phyloP scores from a whole-genome alignment of 2,329 filamentous ascomycete genomes.

The Cytospora leucostoma region DNA sequence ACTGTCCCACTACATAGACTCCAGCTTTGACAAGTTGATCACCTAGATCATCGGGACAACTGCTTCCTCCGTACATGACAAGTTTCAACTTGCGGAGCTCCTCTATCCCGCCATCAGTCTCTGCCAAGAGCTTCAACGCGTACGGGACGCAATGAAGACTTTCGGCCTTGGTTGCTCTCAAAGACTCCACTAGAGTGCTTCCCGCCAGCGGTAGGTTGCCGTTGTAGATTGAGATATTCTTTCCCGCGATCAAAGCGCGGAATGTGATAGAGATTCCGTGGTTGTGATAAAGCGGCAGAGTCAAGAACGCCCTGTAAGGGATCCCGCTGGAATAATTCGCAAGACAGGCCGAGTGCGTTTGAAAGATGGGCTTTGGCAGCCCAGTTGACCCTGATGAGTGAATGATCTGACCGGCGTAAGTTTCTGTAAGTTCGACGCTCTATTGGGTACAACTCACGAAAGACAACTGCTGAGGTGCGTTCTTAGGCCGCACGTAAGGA shows the following conservation, averaged over 20 bases:
- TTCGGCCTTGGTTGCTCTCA: slow-evolving; percentile 45
- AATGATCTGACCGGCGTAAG: slow-evolving; percentile 31
- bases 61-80: slow-evolving; percentile 54
- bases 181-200: slow-evolving; percentile 43
- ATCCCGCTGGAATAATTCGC: slow-evolving; percentile 47
- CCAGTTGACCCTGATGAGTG: slow-evolving; percentile 53
- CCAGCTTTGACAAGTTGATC: slow-evolving; percentile 49
- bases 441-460: slow-evolving; percentile 22
- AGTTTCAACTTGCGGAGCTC: slow-evolving; percentile 45
- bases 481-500: slow-evolving; percentile 26
- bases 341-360: slow-evolving; percentile 50
- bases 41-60: slow-evolving; percentile 55
- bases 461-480: slow-evolving; percentile 29
- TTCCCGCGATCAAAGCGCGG: slow-evolving; percentile 48
- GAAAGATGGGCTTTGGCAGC: slow-evolving; percentile 57
- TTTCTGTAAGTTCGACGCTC: not conserved
- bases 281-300: slow-evolving; percentile 54
- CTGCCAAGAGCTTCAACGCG: slow-evolving; percentile 56
- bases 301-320: slow-evolving; percentile 46
- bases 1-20: slow-evolving; percentile 52
- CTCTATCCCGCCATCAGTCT: slow-evolving; percentile 52
- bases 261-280: slow-evolving; percentile 53
- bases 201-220: slow-evolving; percentile 51
- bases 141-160: slow-evolving; percentile 60
- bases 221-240: slow-evolving; percentile 50